Evolutionary conservation across 176 grass and related monocot genomes (phyloP), one percentile per base, ranked within the genome.

Genomic region (Echinochloa phyllopogon): DNA sequence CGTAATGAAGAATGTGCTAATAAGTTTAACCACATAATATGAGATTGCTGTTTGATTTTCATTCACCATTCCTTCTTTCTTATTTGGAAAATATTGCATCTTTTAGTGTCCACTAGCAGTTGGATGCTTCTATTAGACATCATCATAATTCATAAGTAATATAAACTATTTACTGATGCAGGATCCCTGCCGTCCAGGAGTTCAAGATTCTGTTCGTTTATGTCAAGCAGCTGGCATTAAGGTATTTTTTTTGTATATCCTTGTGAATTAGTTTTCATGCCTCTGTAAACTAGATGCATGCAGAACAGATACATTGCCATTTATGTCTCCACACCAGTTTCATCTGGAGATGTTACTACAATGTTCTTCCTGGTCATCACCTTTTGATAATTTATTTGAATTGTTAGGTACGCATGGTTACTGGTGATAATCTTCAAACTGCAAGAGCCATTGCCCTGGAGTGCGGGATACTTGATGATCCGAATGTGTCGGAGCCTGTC

Each of bases 161-260:
- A 72, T 65, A 72, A 42, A 58, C 5, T 50, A 6, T 65, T 79
- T 72, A 23, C 38, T 17, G 65, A 84, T 83, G 33, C 80, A 98
- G 96, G 96, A 98, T 98, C 96, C 96, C 49, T 96, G 96, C 74
- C 91, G 96, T 37, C 93, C 91, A 81, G 93, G 93, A 77, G 91
- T 98, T 74, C 51, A 29, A 89, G 91, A 96, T 75, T 88, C 93
- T 65, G 90, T 98, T 81, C 55, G 81, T 9, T 85, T 98, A 64
- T 95, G 93, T 76, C 44, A 70, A 5, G 73, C 55, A 81, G 91
- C 96, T 51, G 96, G 93, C 59, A 89, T 98, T 82, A 94, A 98
- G 93, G 96, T 95, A 85, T 72, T 69, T 52, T 33, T 51, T 29
- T 39, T 50, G 5, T 72, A 37, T 60, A 25, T 57, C 50, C 52